Conservation (phyloP, 164 flowering plant genomes). For the Kingdonia uniflora region DNA sequence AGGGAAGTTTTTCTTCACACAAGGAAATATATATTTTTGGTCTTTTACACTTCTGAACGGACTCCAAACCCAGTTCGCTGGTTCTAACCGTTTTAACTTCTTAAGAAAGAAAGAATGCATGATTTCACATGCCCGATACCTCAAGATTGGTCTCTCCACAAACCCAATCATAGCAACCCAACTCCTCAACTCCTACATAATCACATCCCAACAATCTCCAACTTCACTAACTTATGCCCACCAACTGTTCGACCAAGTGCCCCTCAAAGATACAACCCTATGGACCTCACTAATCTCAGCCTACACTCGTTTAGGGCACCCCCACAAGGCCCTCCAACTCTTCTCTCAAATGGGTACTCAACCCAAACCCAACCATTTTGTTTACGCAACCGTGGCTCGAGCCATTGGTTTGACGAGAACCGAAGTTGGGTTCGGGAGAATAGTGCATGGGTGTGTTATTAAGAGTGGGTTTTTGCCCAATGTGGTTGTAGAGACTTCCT, state of each 20-base stretch:
- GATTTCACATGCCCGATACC: constrained; percentile 14
- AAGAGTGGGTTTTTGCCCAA: constrained; percentile 20
- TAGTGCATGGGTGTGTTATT: constrained; percentile 16
- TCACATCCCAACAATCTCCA: constrained; percentile 1
- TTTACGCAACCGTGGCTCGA: constrained; percentile 19
- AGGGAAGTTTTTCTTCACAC: no score
- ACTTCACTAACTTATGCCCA: constrained; percentile 18
- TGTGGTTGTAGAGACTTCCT: constrained; percentile 24
- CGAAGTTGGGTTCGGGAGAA: constrained; percentile 15
- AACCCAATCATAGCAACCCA: constrained; percentile 19
- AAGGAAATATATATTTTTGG: no score
- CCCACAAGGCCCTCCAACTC: constrained; percentile 23
- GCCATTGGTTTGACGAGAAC: no score
- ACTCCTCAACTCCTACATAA: constrained; percentile 19
- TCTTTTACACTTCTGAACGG: no score
- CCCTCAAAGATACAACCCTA: constrained; percentile 24
- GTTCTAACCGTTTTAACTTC: no score
- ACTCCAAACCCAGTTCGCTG: no score
- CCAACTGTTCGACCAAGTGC: constrained; percentile 28
- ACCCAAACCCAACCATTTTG: constrained; percentile 19
- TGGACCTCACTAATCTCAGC: constrained; percentile 35
- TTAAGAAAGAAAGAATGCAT: no score
- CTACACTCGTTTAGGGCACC: constrained; percentile 12
- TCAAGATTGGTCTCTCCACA: constrained; percentile 29
- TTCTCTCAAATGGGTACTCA: constrained; percentile 21